A percentile compares a stretch with the other conserved stretches of the same genome.
phyloP scores from a whole-genome alignment of 1,284 basidiomycete species.

The Phylloporus sp. region DNA sequence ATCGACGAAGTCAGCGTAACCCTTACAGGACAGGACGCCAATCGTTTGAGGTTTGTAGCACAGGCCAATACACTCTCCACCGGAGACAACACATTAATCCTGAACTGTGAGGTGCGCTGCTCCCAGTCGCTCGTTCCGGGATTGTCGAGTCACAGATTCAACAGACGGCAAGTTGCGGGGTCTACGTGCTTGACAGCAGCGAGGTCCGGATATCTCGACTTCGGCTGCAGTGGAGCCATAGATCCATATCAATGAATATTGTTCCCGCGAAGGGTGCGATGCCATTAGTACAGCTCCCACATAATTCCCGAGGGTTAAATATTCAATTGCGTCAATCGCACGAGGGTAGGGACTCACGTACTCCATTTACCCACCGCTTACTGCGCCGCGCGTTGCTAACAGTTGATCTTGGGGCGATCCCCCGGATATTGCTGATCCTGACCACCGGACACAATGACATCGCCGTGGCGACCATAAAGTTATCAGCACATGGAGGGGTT shows the following conservation, averaged over 20 bases:
- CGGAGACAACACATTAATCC: conserved; percentile 56
- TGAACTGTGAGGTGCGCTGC: conserved; percentile 71
- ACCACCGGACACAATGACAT: conserved; percentile 70
- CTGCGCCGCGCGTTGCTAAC: conserved; percentile 6
- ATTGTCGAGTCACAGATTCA: background rate
- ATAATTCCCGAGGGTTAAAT: conserved; percentile 62
- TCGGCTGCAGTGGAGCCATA: conserved; percentile 60
- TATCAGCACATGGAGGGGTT: conserved; percentile 55
- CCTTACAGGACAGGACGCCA: conserved; percentile 59
- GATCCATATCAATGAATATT: conserved; percentile 30
- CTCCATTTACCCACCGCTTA: conserved; percentile 6
- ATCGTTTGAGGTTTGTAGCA: conserved; percentile 54
- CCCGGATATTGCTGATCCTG: conserved; percentile 58
- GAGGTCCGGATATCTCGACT: conserved; percentile 64
- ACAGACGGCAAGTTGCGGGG: conserved; percentile 68
- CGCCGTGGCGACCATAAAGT: conserved; percentile 52
- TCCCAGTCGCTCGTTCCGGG: background rate
- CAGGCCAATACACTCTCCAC: conserved; percentile 45
- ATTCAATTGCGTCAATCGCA: conserved; percentile 63
- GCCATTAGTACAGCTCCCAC: conserved; percentile 59
- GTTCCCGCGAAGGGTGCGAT: conserved; percentile 32
- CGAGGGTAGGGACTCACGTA: conserved; percentile 50
- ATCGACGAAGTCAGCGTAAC: conserved; percentile 55
- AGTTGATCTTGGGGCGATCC: conserved; percentile 72
- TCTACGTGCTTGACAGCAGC: conserved; percentile 61